Evolutionary conservation across 177 flowering plant species (phyloP).

Genomic region (Vitis hybrid): DNA sequence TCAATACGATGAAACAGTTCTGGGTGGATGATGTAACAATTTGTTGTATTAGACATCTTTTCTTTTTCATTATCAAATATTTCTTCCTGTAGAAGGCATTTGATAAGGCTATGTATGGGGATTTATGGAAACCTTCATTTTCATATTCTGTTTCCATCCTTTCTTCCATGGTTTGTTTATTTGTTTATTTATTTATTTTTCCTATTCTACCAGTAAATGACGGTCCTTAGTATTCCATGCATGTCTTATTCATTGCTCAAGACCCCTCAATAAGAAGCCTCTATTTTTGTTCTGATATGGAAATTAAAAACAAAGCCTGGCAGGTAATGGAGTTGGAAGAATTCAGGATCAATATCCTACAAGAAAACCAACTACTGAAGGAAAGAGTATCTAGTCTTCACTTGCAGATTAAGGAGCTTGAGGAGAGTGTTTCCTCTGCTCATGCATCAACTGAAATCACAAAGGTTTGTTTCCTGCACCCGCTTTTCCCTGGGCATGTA

Average conservation of each 20-base stretch:
- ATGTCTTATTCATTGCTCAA: background rate
- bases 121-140: background rate
- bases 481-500: background rate
- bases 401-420: constrained; percentile 46
- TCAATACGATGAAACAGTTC: background rate
- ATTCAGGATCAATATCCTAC: constrained; percentile 35
- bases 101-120: background rate
- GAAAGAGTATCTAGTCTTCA: constrained; percentile 47
- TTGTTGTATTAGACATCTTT: background rate
- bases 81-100: background rate
- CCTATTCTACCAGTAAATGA: background rate
- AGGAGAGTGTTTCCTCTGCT: constrained; percentile 26
- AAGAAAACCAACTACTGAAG: constrained; percentile 55
- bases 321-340: constrained; percentile 91
- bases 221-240: background rate
- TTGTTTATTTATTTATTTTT: constrained; percentile 6
- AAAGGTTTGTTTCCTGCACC: constrained; percentile 25
- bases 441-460: constrained; percentile 27
- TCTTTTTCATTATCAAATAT: background rate
- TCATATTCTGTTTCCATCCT: background rate
- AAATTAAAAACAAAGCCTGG: constrained; percentile 70
- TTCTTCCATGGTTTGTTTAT: background rate
- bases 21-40: background rate
- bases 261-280: constrained; percentile 4
- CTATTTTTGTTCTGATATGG: constrained; percentile 51